Evolutionary conservation across 208 protist genomes (phyloP).

Genomic region (Vickermania ingenoplastis): DNA sequence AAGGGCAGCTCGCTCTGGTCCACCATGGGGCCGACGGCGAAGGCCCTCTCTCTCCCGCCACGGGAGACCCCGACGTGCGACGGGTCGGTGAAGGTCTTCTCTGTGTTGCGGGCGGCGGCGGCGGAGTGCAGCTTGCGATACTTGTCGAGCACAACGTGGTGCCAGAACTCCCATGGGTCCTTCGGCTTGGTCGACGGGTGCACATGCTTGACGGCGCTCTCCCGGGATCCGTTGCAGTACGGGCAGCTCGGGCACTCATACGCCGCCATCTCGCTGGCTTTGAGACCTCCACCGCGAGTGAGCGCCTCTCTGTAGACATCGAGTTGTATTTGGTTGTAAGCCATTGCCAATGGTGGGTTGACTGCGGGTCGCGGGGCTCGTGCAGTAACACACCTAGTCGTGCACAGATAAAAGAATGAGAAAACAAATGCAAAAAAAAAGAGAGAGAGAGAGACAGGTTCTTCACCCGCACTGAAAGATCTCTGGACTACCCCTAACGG

Average conservation of each 20-base stretch:
- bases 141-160: constrained; percentile 42
- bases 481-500: too few relatives aligned
- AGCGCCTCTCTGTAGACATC: constrained; percentile 14
- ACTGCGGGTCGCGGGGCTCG: too few relatives aligned
- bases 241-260: constrained; percentile 44
- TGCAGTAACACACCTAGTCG: too few relatives aligned
- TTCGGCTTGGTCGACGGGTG: constrained; percentile 52
- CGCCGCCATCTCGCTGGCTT: constrained; percentile 2
- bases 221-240: constrained; percentile 50
- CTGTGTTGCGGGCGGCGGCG: constrained; percentile 12
- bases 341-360: too few relatives aligned
- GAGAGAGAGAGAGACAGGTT: too few relatives aligned
- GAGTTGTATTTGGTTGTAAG: constrained; percentile 26
- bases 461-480: too few relatives aligned
- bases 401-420: too few relatives aligned
- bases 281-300: not conserved
- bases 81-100: not conserved
- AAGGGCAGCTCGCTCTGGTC: constrained; percentile 88
- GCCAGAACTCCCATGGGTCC: constrained; percentile 47
- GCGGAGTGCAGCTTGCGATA: constrained; percentile 22
- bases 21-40: constrained; percentile 90
- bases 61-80: not conserved
- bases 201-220: constrained; percentile 48
- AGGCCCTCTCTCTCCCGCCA: constrained; percentile 17
- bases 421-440: not conserved